Evolutionary conservation across 2,329 filamentous ascomycete species (phyloP).

Genomic region (Colletotrichum cordylinicola): DNA sequence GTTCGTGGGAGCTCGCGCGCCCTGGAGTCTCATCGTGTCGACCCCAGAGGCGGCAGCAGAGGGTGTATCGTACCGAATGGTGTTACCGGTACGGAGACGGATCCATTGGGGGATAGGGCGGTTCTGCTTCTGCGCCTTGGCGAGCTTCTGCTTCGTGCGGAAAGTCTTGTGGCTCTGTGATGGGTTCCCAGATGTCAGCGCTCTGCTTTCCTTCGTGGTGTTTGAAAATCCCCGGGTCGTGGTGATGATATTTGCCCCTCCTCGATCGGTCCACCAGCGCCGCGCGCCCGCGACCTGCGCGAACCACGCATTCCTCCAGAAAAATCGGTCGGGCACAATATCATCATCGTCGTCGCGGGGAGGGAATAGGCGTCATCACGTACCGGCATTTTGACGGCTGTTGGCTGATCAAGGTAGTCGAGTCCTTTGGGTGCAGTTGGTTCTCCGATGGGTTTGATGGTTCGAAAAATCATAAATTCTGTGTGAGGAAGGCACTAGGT

Average conservation of each 20-base stretch:
- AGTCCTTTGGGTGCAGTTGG: constrained; percentile 28
- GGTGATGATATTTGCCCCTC: constrained; percentile 16
- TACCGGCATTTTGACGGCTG: constrained; percentile 49
- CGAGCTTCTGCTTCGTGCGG: constrained; percentile 99
- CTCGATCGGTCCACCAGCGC: neutral
- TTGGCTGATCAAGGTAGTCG: constrained; percentile 39
- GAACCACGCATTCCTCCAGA: neutral
- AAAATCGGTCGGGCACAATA: neutral
- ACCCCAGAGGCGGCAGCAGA: neutral
- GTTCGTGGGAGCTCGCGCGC: neutral
- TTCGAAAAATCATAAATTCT: constrained; percentile 13
- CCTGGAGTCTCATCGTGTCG: neutral
- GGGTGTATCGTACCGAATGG: constrained; percentile 83
- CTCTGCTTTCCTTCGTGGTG: neutral
- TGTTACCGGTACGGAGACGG: constrained; percentile 96
- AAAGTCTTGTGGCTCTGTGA: constrained; percentile 99
- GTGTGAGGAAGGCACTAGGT: constrained; percentile 14
- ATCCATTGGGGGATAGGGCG: constrained; percentile 99
- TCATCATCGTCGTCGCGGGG: constrained; percentile 5
- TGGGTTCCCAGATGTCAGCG: neutral
- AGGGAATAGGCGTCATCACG: constrained; percentile 25
- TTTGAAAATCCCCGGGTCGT: neutral
- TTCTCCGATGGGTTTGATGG: constrained; percentile 13
- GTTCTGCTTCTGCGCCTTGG: constrained; percentile 99
- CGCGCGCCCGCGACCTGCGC: neutral